Base-by-base conservation (phyloP, 306 rosid species). In the Arachis hypogaea region DNA sequence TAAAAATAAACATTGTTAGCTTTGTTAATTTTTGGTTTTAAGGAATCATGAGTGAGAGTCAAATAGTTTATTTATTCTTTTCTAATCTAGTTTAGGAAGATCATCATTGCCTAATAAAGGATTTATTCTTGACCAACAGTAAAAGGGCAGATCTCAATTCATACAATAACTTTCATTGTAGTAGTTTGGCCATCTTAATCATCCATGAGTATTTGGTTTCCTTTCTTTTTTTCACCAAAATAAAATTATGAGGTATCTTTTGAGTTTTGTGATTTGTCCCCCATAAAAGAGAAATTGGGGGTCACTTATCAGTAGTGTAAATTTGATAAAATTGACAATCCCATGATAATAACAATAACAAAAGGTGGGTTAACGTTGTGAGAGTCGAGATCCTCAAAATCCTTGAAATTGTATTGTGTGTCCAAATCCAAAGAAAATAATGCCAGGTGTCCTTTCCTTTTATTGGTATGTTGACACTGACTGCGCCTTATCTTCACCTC, bases 401-500 rank as follows among this genome's bases (percentile, higher is more conserved):
- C 64, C 60, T 36, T 38, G 47, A 38, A 60, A 60, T 60, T 75
- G 50, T 56, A 56, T 22, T 57, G 11, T 42, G 12, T 59, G 43
- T 29, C 36, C 16, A 14, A 28, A 59, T 59, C 57, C 3, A 18
- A 9, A 61, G 33, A 70, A 59, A 59, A 58, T 22, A 41, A 66
- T 62, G 76, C 12, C 65, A 73, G 76, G 78, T 77, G 77, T 64
- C 72, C 30, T 63, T 61, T 52, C 41, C 38, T 73, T 64, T 77
- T 42, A 63, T 63, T 45, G 75, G 77, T 63, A 67, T 46, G 82
- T 57, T 69, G 67, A 73, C 10, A 63, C n/a, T 28, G 76, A 60
- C 69, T 18, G 49, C 44, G 65, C 75, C 65, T 76, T 71, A 76
- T 81, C 78, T 73, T 81, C 72, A 66, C 59, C 68, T 58, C 45